phyloP scores from a whole-genome alignment of 2,329 filamentous ascomycete species.

The Aureobasidium leucospermi region DNA sequence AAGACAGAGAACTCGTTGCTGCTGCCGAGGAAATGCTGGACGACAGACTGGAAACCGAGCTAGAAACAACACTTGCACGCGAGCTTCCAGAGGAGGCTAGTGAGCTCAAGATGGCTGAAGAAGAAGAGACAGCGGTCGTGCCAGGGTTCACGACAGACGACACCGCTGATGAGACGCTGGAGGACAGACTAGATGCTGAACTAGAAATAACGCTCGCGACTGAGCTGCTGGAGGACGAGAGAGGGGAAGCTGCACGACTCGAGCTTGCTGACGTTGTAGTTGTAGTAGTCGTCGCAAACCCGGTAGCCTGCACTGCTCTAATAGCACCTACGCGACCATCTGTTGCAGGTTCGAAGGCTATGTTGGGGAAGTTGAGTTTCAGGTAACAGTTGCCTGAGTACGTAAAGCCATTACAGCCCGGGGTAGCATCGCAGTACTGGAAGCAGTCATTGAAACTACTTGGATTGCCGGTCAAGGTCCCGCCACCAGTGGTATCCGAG shows the following conservation, averaged over 20 bases:
- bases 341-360: no score
- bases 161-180: background rate
- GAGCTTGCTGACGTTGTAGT: background rate
- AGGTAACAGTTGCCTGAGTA: slow-evolving; percentile 1
- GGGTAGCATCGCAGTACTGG: slow-evolving; percentile 17
- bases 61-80: no score
- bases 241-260: background rate
- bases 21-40: no score
- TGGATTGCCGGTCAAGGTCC: background rate
- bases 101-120: no score
- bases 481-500: slow-evolving; percentile 4
- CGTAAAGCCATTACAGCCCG: no score
- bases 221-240: background rate
- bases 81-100: no score
- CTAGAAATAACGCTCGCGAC: background rate
- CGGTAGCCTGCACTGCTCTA: no score
- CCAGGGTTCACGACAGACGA: background rate
- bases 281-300: background rate
- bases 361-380: background rate
- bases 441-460: slow-evolving; percentile 19
- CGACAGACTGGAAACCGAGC: no score
- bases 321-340: no score
- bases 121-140: background rate
- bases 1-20: no score
- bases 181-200: background rate